phyloP scores from a whole-genome alignment of 2,329 filamentous ascomycete species.

The Microsporum audouinii region DNA sequence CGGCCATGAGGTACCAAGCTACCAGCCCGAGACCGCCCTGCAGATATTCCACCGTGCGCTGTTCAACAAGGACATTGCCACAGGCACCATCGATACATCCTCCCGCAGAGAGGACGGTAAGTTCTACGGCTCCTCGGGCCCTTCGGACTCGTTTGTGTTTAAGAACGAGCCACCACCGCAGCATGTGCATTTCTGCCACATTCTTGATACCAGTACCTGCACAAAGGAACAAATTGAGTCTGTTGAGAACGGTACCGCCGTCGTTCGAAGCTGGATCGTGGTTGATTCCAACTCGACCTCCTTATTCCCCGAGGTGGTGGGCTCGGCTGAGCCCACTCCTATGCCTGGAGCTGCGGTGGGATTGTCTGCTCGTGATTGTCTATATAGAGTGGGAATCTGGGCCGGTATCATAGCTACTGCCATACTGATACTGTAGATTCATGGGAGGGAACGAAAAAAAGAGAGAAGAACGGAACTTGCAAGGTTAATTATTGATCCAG shows the following conservation, averaged over 20 bases:
- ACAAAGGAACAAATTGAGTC: background rate
- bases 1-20: constrained; percentile 31
- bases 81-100: constrained; percentile 15
- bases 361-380: background rate
- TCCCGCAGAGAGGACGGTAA: background rate
- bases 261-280: background rate
- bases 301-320: background rate
- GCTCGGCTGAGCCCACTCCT: background rate
- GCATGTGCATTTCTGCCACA: background rate
- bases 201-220: background rate
- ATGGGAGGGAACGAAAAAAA: too few relatives aligned
- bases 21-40: constrained; percentile 30
- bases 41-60: constrained; percentile 28
- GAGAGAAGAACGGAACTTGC: too few relatives aligned
- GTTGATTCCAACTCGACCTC: background rate
- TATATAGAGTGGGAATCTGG: background rate
- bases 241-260: background rate
- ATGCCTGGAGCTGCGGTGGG: background rate
- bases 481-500: too few relatives aligned
- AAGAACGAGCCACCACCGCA: background rate
- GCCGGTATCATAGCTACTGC: background rate
- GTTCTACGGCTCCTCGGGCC: background rate
- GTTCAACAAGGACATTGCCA: constrained; percentile 25
- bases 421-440: background rate
- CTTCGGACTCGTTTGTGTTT: background rate